Evolutionary conservation across 163 green algal species (phyloP).

Genomic region (Scenedesmus sp.): DNA sequence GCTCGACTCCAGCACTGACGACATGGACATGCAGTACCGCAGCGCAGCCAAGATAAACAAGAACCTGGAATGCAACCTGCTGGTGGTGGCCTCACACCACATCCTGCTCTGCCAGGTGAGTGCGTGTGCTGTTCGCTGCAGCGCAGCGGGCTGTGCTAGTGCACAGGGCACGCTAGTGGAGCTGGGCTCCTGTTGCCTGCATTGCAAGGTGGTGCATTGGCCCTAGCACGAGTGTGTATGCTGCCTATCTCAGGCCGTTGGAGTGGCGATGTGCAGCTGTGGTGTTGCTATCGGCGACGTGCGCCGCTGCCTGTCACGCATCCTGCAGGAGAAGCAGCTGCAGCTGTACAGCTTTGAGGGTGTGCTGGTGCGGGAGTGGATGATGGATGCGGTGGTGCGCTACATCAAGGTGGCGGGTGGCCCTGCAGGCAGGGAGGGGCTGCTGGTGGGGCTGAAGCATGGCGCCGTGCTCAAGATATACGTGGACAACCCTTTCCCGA

Average conservation of each 20-base stretch:
- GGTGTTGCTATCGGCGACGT: no score
- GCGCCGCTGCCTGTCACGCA: background rate
- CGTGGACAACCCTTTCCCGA: constrained; percentile 87
- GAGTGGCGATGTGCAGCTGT: no score
- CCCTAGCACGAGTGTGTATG: background rate
- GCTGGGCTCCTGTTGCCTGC: no score
- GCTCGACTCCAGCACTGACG: constrained; percentile 67
- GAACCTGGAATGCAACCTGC: constrained; percentile 88
- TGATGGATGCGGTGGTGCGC: constrained; percentile 83
- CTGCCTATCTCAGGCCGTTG: no score
- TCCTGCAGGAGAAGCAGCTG: constrained; percentile 83
- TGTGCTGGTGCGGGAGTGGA: constrained; percentile 82
- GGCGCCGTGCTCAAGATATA: constrained; percentile 72
- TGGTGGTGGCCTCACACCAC: constrained; percentile 83
- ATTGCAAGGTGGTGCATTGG: no score
- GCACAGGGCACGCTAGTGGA: no score
- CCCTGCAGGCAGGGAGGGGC: constrained; percentile 74
- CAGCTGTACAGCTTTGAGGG: constrained; percentile 88
- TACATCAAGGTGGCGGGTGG: constrained; percentile 87
- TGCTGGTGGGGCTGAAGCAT: constrained; percentile 86
- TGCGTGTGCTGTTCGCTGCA: background rate
- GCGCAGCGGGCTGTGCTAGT: background rate
- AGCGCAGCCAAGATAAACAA: constrained; percentile 77
- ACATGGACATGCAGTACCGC: constrained; percentile 83
- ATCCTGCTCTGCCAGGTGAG: constrained; percentile 84